These are phyloP conservation scores for Ganoderma sinense DNA, from an alignment of 1,284 basidiomycete genomes.

Conservation along the genomic window DNA sequence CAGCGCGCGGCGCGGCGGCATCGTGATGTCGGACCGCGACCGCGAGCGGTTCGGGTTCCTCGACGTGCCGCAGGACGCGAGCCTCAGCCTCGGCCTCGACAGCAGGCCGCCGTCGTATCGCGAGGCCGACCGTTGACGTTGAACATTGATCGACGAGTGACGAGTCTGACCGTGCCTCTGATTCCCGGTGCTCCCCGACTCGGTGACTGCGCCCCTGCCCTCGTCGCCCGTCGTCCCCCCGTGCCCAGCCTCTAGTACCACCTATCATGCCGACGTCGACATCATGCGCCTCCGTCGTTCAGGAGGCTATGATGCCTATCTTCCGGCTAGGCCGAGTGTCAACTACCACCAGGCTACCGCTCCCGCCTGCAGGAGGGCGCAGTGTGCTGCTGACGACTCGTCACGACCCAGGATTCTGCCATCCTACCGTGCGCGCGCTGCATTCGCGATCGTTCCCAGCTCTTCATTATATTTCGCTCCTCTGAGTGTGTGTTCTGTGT, in stretches of 20 bases:
- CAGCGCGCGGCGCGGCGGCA: conserved; percentile 7
- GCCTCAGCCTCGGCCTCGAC: conserved; percentile 3
- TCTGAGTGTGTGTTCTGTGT: neutral
- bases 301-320: neutral
- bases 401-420: conserved; percentile 2
- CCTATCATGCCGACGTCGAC: no score
- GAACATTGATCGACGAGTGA: no score
- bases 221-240: no score
- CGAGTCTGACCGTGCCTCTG: no score
- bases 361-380: neutral
- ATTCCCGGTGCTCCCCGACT: no score
- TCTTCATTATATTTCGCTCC: no score
- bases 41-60: conserved; percentile 22
- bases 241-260: no score
- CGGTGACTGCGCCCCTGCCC: neutral
- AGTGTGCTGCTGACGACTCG: neutral
- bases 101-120: conserved; percentile 23
- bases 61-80: conserved; percentile 29
- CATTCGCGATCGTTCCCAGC: neutral
- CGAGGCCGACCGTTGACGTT: conserved; percentile 8
- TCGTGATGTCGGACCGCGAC: conserved; percentile 20
- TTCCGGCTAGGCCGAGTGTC: neutral
- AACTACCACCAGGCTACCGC: neutral
- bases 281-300: neutral
- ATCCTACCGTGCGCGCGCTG: neutral